Evolutionary conservation across 768 basidiomycete species (phyloP).

Genomic region (Termitomyces sp.): DNA sequence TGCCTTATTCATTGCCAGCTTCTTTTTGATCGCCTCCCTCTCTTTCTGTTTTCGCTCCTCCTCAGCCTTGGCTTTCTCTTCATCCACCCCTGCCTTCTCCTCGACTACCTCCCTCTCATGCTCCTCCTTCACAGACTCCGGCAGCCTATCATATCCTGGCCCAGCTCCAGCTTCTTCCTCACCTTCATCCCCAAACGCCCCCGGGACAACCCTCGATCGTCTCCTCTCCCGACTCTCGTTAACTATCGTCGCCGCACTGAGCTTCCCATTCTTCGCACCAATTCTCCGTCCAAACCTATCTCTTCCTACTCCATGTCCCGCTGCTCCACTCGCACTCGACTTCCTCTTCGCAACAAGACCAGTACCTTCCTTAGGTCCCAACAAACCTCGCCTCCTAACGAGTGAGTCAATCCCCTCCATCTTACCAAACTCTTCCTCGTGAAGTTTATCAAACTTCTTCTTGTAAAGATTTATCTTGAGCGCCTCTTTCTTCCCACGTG

Average conservation of each 20-base stretch:
- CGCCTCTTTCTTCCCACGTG: constrained; percentile 25
- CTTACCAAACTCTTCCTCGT: constrained; percentile 61
- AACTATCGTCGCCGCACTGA: constrained; percentile 39
- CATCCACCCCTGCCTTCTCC: constrained; percentile 25
- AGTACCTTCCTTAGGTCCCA: constrained; percentile 10
- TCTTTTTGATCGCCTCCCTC: constrained; percentile 53
- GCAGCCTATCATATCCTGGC: constrained; percentile 32
- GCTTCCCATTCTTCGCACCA: constrained; percentile 16
- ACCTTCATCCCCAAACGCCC: constrained; percentile 49
- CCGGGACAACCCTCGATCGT: constrained; percentile 43
- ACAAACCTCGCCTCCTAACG: constrained; percentile 24
- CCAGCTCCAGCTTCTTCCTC: constrained; percentile 29
- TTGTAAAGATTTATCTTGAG: constrained; percentile 26
- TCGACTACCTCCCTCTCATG: constrained; percentile 17
- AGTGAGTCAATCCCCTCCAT: constrained; percentile 69
- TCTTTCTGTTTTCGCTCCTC: constrained; percentile 43
- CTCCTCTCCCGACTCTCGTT: constrained; percentile 29
- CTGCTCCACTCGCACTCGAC: constrained; percentile 36
- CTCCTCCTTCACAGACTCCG: neutral
- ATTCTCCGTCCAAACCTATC: constrained; percentile 18
- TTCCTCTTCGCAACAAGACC: constrained; percentile 34
- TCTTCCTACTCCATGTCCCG: constrained; percentile 17
- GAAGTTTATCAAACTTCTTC: constrained; percentile 50
- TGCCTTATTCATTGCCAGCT: constrained; percentile 61
- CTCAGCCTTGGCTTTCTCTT: constrained; percentile 35